Conservation (phyloP, 257 asterid species). For the Ballota nigra region DNA sequence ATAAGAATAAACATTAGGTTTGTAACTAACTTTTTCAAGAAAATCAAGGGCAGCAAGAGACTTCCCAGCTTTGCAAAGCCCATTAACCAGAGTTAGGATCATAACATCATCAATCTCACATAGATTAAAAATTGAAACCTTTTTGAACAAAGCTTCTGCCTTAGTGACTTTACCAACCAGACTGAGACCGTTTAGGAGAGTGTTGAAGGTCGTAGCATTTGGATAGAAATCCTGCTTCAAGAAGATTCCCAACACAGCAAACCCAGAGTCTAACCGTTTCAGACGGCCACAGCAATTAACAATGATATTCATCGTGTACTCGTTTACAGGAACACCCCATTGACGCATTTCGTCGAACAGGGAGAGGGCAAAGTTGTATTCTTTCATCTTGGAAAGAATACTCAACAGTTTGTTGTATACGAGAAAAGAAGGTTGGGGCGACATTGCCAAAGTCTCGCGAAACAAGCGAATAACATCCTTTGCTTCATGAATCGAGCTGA, state of each 20-base stretch:
- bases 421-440: neutral
- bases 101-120: neutral
- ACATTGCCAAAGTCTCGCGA: neutral
- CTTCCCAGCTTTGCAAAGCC: neutral
- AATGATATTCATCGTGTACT: neutral
- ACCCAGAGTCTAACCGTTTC: neutral
- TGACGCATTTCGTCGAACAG: neutral
- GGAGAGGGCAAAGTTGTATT: neutral
- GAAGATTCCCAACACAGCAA: neutral
- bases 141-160: neutral
- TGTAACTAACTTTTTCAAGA: neutral
- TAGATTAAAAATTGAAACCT: neutral
- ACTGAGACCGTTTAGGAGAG: neutral
- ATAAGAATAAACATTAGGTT: neutral
- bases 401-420: neutral
- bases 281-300: neutral
- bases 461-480: neutral
- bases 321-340: neutral
- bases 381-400: neutral
- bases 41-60: neutral
- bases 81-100: neutral
- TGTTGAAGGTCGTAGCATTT: neutral
- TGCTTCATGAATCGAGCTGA: neutral
- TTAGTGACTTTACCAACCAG: neutral
- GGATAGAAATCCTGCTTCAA: neutral